A percentile compares a stretch with the other conserved stretches of the same genome.
Conservation (phyloP, 768 basidiomycete genomes). For the Clathrus columnatus region DNA sequence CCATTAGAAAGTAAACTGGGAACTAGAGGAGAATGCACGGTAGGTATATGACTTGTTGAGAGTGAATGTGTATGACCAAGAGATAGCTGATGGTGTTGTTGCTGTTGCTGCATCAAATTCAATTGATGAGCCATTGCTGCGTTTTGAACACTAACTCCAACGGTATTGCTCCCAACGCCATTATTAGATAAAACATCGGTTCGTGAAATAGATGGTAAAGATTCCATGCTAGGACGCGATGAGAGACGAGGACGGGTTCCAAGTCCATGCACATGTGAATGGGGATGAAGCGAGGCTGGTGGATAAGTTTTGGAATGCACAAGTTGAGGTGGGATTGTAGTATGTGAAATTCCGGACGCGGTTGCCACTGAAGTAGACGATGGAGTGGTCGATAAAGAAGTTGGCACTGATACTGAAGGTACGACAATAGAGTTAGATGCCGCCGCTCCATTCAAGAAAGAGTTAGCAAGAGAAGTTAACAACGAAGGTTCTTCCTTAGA, state of each 20-base stretch:
- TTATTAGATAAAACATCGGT: not conserved
- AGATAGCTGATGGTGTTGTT: not conserved
- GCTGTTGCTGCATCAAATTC: constrained; percentile 3
- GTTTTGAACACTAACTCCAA: not conserved
- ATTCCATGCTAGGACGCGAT: not conserved
- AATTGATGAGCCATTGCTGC: constrained; percentile 2
- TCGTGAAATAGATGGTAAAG: not conserved
- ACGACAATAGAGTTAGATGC: constrained; percentile 8
- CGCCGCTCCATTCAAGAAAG: constrained; percentile 11
- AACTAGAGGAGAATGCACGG: not conserved
- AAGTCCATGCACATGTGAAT: constrained; percentile 19
- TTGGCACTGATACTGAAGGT: constrained; percentile 13
- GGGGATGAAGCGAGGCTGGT: constrained; percentile 17
- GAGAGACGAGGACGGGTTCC: constrained; percentile 13
- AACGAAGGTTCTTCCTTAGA: constrained; percentile 31
- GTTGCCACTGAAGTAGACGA: constrained; percentile 21
- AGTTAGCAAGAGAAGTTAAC: constrained; percentile 14
- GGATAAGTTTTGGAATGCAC: constrained; percentile 15
- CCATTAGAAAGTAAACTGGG: too few species aligned
- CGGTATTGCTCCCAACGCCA: not conserved
- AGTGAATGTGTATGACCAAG: constrained; percentile 2
- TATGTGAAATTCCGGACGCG: too few species aligned
- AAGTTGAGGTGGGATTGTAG: constrained; percentile 17
- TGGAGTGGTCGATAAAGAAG: constrained; percentile 19
- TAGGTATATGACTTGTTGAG: not conserved